phyloP scores from a whole-genome alignment of 2,329 filamentous ascomycete species.

The Lizonia empirigonia region DNA sequence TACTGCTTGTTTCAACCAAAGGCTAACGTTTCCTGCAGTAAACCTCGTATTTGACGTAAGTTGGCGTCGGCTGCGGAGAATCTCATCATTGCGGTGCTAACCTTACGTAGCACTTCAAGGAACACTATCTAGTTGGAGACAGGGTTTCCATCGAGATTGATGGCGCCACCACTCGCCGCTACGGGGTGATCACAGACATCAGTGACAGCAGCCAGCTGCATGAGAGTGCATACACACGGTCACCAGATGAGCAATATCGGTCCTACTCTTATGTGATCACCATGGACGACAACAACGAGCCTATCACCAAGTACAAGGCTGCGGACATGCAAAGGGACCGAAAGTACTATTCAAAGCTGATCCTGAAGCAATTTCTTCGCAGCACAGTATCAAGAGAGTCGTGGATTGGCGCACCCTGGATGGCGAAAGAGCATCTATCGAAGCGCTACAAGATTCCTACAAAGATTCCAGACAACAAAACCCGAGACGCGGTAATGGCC shows the following conservation, averaged over 20 bases:
- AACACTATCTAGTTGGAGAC: constrained; percentile 42
- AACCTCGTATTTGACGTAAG: constrained; percentile 42
- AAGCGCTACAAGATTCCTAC: constrained; percentile 85
- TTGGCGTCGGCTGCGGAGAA: neutral
- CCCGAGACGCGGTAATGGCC: constrained; percentile 42
- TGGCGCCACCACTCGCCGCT: constrained; percentile 25
- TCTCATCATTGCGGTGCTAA: constrained; percentile 1
- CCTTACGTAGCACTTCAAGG: constrained; percentile 40
- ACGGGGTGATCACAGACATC: constrained; percentile 41
- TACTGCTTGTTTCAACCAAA: constrained; percentile 29
- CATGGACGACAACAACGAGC: constrained; percentile 41
- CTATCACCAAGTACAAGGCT: constrained; percentile 55
- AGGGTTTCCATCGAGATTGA: constrained; percentile 44
- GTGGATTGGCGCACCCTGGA: constrained; percentile 96
- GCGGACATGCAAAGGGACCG: constrained; percentile 81
- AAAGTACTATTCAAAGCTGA: constrained; percentile 92
- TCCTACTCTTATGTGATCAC: constrained; percentile 42
- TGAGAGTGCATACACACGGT: constrained; percentile 34
- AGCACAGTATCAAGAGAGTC: constrained; percentile 90
- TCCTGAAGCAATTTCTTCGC: constrained; percentile 91
- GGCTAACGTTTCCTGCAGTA: constrained; percentile 34
- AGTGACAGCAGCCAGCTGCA: constrained; percentile 39
- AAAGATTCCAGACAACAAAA: constrained; percentile 67
- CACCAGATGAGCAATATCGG: constrained; percentile 37
- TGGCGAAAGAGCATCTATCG: constrained; percentile 87